Percentiles rank a stretch among this genome's conserved stretches.
Conservation (phyloP, 2,329 filamentous ascomycete species). For the Colletotrichum costaricense region DNA sequence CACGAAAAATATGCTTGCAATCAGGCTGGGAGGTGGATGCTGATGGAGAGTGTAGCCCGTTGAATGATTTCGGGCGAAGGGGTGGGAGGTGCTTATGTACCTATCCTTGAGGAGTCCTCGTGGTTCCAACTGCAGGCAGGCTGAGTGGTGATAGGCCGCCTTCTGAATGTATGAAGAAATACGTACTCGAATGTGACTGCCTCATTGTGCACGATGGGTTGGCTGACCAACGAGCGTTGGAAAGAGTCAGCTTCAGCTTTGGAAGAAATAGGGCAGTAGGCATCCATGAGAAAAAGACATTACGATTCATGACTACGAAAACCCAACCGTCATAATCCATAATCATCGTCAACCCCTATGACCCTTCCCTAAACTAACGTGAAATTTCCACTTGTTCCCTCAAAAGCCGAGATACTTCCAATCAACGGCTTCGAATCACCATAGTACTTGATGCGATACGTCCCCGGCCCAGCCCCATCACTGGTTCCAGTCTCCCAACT, state of each 20-base stretch:
- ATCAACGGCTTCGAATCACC: constrained; percentile 80
- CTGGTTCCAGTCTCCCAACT: constrained; percentile 77
- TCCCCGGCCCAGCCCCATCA: constrained; percentile 63
- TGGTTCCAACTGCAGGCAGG: background rate
- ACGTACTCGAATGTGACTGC: background rate
- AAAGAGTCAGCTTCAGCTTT: background rate
- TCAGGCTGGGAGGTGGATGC: background rate
- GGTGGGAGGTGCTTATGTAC: background rate
- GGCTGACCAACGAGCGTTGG: background rate
- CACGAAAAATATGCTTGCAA: background rate
- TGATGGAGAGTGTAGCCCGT: background rate
- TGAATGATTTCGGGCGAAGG: background rate
- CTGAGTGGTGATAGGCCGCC: background rate
- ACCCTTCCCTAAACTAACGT: constrained; percentile 41
- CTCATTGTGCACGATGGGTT: background rate
- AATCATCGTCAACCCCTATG: background rate
- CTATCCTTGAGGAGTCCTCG: background rate
- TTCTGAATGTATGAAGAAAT: background rate
- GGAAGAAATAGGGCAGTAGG: accelerated
- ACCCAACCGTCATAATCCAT: background rate
- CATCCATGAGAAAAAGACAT: background rate
- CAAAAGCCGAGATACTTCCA: constrained; percentile 74
- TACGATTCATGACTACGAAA: background rate
- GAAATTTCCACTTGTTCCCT: constrained; percentile 73
- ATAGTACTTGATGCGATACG: constrained; percentile 85